Base-by-base conservation (phyloP, 2,329 filamentous ascomycete species). In the Sclerotinia glacialis region DNA sequence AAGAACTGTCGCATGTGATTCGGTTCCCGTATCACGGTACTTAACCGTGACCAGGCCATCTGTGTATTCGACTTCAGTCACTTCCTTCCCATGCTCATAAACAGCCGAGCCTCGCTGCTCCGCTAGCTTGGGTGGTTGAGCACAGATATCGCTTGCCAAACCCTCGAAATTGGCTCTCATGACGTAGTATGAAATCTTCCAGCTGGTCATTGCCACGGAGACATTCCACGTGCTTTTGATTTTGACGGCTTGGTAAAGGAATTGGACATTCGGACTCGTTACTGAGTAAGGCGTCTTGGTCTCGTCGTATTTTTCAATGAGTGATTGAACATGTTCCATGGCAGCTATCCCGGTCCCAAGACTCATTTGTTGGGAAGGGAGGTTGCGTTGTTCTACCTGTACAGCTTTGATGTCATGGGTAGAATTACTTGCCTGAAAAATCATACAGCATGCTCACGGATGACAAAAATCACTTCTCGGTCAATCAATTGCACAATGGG, bases 81-180 rank as follows among this genome's bases (percentile, higher is more conserved):
- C 54, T 34, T 59, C 26, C 18, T 52, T 61, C 7, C 54, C 44
- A 4, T 64, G 62, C 9, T 56, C 28, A 1, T 64, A 64, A 18
- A 14, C 26, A 37, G 47, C 50, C 7, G 50, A 47, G 21, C 18
- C 49, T n/a, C 7, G 7, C 16, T 21, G 49, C 9, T 0, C 16
- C 5, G 3, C 8, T 46, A 18, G 2, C 12, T 55, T 18, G 37
- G 9, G 28, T 5, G 40, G n/a, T 14, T 49, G 28, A 46, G 37
- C 26, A 26, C 47, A 52, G 4, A 63, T 26, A 3, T 67, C 65
- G 66, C 67, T 68, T 37, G 44, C 59, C 18, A 65, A 31, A 1
- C 70, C 69, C 63, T 73, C 71, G 47, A 73, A 72, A 60, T 70
- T 70, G 11, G 69, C 67, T 37, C 70, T 50, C 37, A 72, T 34